Percentiles rank a stretch among this genome's conserved stretches.
These are phyloP conservation scores for Mortierella polycephala DNA, from an alignment of 371 early-diverging fungal species.

Conservation along the genomic window DNA sequence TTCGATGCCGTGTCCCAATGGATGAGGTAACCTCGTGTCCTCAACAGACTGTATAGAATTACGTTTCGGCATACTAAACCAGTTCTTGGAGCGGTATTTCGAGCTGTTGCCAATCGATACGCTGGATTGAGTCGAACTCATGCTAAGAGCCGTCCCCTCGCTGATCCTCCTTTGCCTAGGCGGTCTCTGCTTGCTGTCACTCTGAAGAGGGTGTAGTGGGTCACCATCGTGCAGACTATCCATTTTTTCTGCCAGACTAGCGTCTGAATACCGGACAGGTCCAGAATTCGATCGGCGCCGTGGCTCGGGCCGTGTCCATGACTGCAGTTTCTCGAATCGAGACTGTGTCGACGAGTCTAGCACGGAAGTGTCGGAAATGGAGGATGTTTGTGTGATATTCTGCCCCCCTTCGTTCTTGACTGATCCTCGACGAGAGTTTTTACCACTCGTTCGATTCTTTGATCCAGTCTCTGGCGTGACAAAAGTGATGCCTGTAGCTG, in stretches of 20 bases:
- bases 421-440: too few relatives aligned
- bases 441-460: too few relatives aligned
- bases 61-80: conserved; percentile 41
- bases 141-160: too few relatives aligned
- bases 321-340: conserved; percentile 17
- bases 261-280: conserved; percentile 31
- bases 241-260: conserved; percentile 12
- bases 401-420: too few relatives aligned
- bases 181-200: not conserved
- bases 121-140: too few relatives aligned
- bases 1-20: conserved; percentile 29
- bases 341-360: too few relatives aligned
- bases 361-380: not conserved
- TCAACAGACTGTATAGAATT: conserved; percentile 18
- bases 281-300: conserved; percentile 44
- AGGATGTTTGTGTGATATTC: not conserved
- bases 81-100: conserved; percentile 21
- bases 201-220: conserved; percentile 7
- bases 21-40: conserved; percentile 20
- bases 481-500: not conserved
- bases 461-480: too few relatives aligned
- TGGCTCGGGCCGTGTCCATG: conserved; percentile 14
- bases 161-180: too few relatives aligned
- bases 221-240: conserved; percentile 6
- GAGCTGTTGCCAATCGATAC: not conserved